Conservation (phyloP, 768 basidiomycete genomes). For the Hirschioporus abietinus region DNA sequence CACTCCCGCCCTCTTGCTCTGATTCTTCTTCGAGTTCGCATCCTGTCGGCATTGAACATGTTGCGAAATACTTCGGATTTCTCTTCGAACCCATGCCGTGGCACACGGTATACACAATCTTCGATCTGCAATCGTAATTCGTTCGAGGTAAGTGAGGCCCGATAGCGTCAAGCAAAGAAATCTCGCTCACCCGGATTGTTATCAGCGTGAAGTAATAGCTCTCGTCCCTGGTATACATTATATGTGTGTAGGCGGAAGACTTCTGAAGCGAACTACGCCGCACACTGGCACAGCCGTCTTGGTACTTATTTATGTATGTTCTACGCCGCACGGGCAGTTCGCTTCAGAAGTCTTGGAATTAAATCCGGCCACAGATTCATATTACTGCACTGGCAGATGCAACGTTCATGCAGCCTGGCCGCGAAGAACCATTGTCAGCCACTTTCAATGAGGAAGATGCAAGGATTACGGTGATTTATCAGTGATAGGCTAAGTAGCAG, state of each 20-base stretch:
- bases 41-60: conserved; percentile 28
- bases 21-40: conserved; percentile 16
- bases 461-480: too few species aligned
- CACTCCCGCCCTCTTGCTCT: conserved; percentile 22
- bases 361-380: too few species aligned
- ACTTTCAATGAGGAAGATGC: too few species aligned
- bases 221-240: not conserved
- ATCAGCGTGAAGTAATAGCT: not conserved
- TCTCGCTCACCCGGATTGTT: not conserved
- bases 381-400: too few species aligned
- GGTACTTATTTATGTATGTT: too few species aligned
- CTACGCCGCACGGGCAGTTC: too few species aligned
- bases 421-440: too few species aligned
- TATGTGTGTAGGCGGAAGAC: not conserved
- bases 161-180: not conserved
- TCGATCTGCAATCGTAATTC: conserved; percentile 29
- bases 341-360: too few species aligned
- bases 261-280: too few species aligned
- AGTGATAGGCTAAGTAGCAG: too few species aligned
- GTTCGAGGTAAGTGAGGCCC: not conserved
- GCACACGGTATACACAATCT: conserved; percentile 32
- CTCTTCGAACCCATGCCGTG: conserved; percentile 27
- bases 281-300: too few species aligned
- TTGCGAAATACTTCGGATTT: conserved; percentile 23
- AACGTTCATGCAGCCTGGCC: too few species aligned